These are phyloP conservation scores for Crithidia thermophila DNA, from an alignment of 208 protist species.

Conservation along the genomic window DNA sequence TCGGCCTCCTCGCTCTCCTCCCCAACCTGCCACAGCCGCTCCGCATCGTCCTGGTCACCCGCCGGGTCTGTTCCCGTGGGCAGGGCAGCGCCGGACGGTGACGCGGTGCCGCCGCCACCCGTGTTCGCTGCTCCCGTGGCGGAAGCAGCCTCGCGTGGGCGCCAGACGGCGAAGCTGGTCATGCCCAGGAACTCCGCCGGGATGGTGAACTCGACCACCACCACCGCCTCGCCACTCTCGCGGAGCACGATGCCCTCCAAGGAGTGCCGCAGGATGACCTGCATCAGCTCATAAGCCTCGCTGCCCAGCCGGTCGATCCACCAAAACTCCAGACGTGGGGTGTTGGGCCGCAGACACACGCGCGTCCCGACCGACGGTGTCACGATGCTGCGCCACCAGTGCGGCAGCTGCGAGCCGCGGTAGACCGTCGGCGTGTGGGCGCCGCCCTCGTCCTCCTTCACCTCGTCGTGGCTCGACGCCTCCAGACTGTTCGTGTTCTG, in stretches of 20 bases:
- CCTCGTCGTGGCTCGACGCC: slow-evolving; percentile 4
- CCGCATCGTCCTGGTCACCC: no score
- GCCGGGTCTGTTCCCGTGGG: no score
- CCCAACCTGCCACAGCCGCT: background rate
- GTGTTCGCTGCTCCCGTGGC: background rate
- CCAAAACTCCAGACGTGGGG: slow-evolving; percentile 26
- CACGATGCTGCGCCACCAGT: slow-evolving; percentile 38
- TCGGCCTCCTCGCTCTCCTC: background rate
- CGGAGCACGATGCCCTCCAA: slow-evolving; percentile 26
- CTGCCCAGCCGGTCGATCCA: slow-evolving; percentile 40
- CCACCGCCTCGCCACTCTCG: slow-evolving; percentile 16
- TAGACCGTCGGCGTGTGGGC: slow-evolving; percentile 32
- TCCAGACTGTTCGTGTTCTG: background rate
- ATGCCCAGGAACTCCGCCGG: slow-evolving; percentile 1
- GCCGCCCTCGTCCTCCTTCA: slow-evolving; percentile 21
- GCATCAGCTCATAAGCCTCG: slow-evolving; percentile 31
- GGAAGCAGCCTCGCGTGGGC: background rate
- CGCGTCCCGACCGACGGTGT: slow-evolving; percentile 17
- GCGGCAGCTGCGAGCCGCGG: slow-evolving; percentile 23
- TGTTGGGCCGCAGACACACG: slow-evolving; percentile 22
- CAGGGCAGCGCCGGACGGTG: background rate
- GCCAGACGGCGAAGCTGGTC: slow-evolving; percentile 22
- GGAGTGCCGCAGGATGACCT: slow-evolving; percentile 21
- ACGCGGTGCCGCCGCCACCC: background rate
- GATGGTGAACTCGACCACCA: slow-evolving; percentile 31